Evolutionary conservation across 1,284 basidiomycete species (phyloP).

Genomic region (Ganoderma boninense): DNA sequence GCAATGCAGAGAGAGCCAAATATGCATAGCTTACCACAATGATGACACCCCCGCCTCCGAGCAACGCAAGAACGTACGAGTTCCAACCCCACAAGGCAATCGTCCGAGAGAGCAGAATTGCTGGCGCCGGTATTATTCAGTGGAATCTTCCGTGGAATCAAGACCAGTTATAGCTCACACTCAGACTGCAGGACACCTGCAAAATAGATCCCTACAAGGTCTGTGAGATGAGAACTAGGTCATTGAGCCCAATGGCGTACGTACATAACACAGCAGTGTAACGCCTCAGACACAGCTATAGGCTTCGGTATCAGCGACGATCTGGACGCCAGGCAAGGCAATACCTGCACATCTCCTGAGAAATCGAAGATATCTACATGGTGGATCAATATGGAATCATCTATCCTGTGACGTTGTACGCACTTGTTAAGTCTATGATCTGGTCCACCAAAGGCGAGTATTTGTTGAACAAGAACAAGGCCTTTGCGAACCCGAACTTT

Average conservation of each 20-base stretch:
- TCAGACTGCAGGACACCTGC: neutral
- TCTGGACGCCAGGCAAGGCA: neutral
- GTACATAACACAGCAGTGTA: neutral
- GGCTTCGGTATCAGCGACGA: neutral
- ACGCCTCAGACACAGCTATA: neutral
- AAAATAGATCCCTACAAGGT: neutral
- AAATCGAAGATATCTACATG: neutral
- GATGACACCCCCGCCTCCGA: neutral
- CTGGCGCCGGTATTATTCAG: neutral
- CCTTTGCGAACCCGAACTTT: neutral
- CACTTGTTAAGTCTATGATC: neutral
- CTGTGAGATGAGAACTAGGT: neutral
- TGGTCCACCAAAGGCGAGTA: constrained; percentile 6
- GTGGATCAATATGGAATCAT: neutral
- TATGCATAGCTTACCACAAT: neutral
- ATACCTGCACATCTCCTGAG: neutral
- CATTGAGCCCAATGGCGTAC: neutral
- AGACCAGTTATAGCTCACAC: neutral
- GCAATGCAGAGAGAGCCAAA: too few species aligned
- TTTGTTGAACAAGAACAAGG: constrained; percentile 9
- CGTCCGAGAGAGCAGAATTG: neutral
- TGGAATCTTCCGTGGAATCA: too few species aligned
- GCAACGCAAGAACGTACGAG: neutral
- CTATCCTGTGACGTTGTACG: neutral
- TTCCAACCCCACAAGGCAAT: constrained; percentile 3